Base-by-base conservation (phyloP, 176 grass and related monocot species). In the Luzula sylvatica region DNA sequence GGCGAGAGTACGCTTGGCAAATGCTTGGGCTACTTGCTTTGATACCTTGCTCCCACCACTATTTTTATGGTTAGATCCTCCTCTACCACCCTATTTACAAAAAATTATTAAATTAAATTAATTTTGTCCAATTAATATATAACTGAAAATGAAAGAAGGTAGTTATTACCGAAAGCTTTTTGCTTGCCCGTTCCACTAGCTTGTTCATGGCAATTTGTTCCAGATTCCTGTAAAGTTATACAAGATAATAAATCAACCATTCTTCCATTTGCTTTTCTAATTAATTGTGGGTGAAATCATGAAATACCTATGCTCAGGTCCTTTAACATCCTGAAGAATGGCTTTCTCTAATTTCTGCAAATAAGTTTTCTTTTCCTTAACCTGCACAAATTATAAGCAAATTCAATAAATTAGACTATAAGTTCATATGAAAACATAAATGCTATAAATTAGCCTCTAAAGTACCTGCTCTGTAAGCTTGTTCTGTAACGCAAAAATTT, bases 161-260 rank as follows among this genome's bases (percentile, higher is more conserved):
- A 8, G 22, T 19, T 68, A 62, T 28, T 82, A 87, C 87, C 87
- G 65, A 69, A 51, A 87, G 72, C 42, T 71, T 94, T 64, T 55
- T 79, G 72, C 78, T 79, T 27, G 78, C 78, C 26, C 61, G 60
- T 60, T 94, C 87, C 67, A 87, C 68, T 44, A 94, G 55, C 65
- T 87, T 94, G 57, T 94, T 78, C 63, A 94, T 58, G 19, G 87
- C 78, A 77, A 76, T 62, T 57, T 71, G 78, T 68, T 83, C 82
- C 23, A 87, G 65, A 47, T 74, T 71, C 78, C 87, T 94, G 75
- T 19, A 44, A 73, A n/a, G 19, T 58, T 8, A 42, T 35, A 40
- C 53, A 3, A 26, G 66, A 23, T 45, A 74, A 76, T 65, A 28
- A 79, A 50, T 4, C 52, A 65, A 54, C 38, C 18, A 73, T n/a